A percentile compares a stretch with the other conserved stretches of the same genome.
These are phyloP conservation scores for Aegilops umbellulata DNA, from an alignment of 176 grass and related monocot species.

Conservation along the genomic window DNA sequence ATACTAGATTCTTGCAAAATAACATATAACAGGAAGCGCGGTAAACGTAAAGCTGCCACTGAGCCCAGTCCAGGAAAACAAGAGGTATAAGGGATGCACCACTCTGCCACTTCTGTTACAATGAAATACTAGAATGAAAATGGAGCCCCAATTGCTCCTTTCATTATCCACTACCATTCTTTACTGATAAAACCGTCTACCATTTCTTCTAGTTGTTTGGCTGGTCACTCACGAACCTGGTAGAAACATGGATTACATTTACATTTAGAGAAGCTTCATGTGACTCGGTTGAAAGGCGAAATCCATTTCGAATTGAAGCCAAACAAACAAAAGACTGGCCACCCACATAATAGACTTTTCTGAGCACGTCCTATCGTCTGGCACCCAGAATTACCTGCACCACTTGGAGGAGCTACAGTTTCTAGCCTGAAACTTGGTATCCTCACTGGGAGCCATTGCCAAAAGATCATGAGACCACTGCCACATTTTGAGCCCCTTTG, in stretches of 20 bases:
- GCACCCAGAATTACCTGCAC: conserved; percentile 8
- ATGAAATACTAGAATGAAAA: conserved; percentile 10
- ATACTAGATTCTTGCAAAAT: conserved; percentile 49
- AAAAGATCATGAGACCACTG: conserved; percentile 40
- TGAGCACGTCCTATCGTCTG: conserved; percentile 10
- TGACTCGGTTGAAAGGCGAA: not conserved
- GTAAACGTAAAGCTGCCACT: not conserved
- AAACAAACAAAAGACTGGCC: conserved; percentile 8
- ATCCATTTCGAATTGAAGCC: not conserved
- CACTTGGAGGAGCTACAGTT: conserved; percentile 32
- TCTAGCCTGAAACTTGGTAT: conserved; percentile 42
- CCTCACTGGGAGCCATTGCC: conserved; percentile 1
- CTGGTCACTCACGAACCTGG: not conserved
- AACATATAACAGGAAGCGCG: conserved; percentile 6
- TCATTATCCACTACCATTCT: not conserved
- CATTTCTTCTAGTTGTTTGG: not conserved
- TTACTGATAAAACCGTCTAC: not conserved
- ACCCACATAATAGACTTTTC: not conserved
- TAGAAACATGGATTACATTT: conserved; percentile 9
- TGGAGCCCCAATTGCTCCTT: conserved; percentile 11
- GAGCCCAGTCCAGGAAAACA: not conserved
- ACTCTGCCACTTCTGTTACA: not conserved
- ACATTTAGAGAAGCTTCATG: not conserved
- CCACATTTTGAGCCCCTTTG: conserved; percentile 44
- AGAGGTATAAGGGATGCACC: conserved; percentile 6